Conservation (phyloP, 2,329 filamentous ascomycete genomes). For the Penicillium polonicum region DNA sequence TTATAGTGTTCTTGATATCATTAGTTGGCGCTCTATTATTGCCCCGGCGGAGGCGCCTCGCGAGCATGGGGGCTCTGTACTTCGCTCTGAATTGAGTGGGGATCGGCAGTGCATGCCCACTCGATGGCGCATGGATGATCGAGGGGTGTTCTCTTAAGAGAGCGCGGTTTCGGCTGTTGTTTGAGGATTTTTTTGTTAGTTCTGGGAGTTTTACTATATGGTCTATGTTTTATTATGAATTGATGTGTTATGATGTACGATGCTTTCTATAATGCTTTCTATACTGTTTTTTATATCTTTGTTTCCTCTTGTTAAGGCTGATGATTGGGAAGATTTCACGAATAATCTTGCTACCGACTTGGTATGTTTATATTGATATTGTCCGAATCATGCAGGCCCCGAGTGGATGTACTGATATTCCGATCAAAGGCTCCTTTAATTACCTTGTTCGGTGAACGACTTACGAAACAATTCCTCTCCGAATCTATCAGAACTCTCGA, state of each 20-base stretch:
- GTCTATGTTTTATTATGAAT: background rate
- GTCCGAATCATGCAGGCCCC: background rate
- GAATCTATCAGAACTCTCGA: slow-evolving; percentile 44
- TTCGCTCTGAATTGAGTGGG: background rate
- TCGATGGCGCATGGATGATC: background rate
- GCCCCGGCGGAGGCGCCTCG: background rate
- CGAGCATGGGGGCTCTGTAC: background rate
- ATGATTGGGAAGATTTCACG: slow-evolving; percentile 39
- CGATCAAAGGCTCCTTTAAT: slow-evolving; percentile 35
- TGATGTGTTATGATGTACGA: slow-evolving; percentile 4
- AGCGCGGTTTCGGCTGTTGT: background rate
- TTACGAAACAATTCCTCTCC: slow-evolving; percentile 52
- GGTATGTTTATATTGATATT: slow-evolving; percentile 21
- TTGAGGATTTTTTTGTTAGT: background rate
- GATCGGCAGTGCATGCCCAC: background rate
- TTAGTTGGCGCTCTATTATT: background rate
- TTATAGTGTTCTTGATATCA: background rate
- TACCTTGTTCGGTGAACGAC: slow-evolving; percentile 47
- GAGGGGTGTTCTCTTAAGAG: slow-evolving; percentile 1
- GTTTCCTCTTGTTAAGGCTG: slow-evolving; percentile 24
- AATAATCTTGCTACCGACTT: slow-evolving; percentile 43
- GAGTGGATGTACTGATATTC: background rate
- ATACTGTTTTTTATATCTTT: slow-evolving; percentile 17
- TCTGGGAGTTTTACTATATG: background rate
- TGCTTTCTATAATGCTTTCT: slow-evolving; percentile 5